A percentile compares a stretch with the other conserved stretches of the same genome.
These are phyloP conservation scores for Bertia moriformis DNA, from an alignment of 2,329 filamentous ascomycete species.

Conservation along the genomic window DNA sequence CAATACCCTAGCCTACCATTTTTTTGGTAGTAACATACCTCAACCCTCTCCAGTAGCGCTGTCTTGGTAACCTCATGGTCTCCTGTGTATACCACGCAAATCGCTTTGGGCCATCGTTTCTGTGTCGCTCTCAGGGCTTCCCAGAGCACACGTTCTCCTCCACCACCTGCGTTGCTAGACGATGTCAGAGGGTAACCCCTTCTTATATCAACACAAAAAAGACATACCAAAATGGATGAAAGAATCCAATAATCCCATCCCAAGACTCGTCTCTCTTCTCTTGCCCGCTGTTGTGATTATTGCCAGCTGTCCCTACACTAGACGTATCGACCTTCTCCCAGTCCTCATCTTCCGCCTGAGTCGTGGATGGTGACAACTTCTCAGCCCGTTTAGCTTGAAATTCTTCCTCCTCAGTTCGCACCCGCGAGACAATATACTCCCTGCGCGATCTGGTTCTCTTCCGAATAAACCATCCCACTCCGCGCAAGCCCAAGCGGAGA, in stretches of 20 bases:
- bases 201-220: too few species aligned
- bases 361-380: too few species aligned
- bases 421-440: background rate
- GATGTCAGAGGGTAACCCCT: background rate
- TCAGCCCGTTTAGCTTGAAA: background rate
- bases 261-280: background rate
- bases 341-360: background rate
- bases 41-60: constrained; percentile 40
- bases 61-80: constrained; percentile 49
- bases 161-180: constrained; percentile 51
- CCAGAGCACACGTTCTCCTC: constrained; percentile 56
- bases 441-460: background rate
- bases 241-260: constrained; percentile 42
- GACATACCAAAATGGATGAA: constrained; percentile 53
- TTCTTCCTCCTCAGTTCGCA: background rate
- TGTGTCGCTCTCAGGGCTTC: constrained; percentile 53
- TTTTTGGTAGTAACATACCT: constrained; percentile 14
- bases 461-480: background rate
- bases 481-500: background rate
- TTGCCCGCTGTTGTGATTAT: background rate
- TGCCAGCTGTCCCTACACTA: background rate
- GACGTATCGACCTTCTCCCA: constrained; percentile 1
- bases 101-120: constrained; percentile 43
- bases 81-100: constrained; percentile 54
- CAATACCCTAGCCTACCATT: background rate